Evolutionary conservation across 345 rosid species (phyloP), one percentile per base, ranked within the genome.

Genomic region (Arabis hirsuta): DNA sequence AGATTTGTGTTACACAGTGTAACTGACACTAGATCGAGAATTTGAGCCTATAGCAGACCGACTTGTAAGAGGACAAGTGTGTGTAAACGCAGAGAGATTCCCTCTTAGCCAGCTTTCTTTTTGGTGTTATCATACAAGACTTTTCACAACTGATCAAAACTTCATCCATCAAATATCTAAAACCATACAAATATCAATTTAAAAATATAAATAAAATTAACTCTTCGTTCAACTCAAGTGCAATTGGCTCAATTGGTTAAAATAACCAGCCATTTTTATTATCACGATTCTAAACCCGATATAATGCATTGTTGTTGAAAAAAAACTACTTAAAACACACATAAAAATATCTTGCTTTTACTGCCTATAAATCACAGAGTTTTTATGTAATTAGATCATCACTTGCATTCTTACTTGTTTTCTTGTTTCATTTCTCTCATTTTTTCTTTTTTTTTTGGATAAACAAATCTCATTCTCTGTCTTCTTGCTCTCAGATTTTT

Each of bases 21-120:
- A 27, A 27, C 29, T 27, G 4, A 27, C 3, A 27, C 20, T 46
- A 46, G 41, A 67, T 39, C 54, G 54, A 65, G 73, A 86, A 82
- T 63, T 55, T 39, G 77, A 87, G 82, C 81, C 85, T 70, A 72
- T 70, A 67, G 81, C 84, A 79, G 83, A 82, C 88, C 81, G 84
- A 83, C 78, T 72, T 76, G 36, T 22, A 66, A 8, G 68, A 76
- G 60, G 79, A 80, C 73, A 84, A 82, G 82, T 86, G 89, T 85
- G 79, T 75, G 77, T 50, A 54, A 62, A 77, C 53, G 65, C 31
- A 53, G 73, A 70, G 22, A 74, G 73, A 82, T 81, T 82, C 83
- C 81, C 80, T 80, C 67, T 44, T 65, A 55, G 79, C 51, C 67
- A 61, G 65, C 81, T 63, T 77, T 82, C 83, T 74, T 72, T 82